Base-by-base conservation (phyloP, 1,139 yeast genomes). In the Pichiaceae sp. region DNA sequence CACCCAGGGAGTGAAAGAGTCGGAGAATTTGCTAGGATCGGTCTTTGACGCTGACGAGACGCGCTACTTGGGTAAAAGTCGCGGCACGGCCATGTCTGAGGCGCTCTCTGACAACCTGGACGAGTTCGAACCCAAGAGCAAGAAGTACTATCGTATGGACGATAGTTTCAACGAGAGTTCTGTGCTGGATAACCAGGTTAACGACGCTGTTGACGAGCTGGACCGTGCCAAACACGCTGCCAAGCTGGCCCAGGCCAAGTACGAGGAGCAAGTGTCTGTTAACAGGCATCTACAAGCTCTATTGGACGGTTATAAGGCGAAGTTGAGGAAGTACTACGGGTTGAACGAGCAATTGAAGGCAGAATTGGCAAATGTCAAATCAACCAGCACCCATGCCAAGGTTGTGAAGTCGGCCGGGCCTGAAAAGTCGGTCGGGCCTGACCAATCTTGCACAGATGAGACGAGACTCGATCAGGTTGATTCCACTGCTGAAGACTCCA, bases 61-160 rank as follows among this genome's bases (percentile, higher is more conserved):
- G 28, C 16, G 16, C 6, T 25, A 25, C n/a, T 12, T 25, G 14
- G 42, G 41, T n/a, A 32, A 48, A 21, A 39, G n/a, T 26, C n/a
- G 14, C 6, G 7, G 16, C 6, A 12, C 14, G 29, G n/a, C 6
- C 29, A 6, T 26, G 7, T 12, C 5, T 7, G 29, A 26, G n/a
- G 16, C 14, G n/a, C n/a, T 12, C 7, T 26, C 29, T 7, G 24
- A 21, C 9, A 21, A 21, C n/a, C 29, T 39, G 37, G 42, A 43
- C 35, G 54, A 50, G 26, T 35, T 51, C 20, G 47, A 45, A 34
- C 44, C 45, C 31, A 39, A 46, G 6, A 51, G 50, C 23, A 39
- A 35, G 27, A 39, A 38, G 19, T 32, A 20, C 17, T 41, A 41
- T 23, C 16, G 14, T n/a, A 17, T 8, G 18, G 31, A 15, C 14